These are phyloP conservation scores for Sicyos baderoa DNA, from an alignment of 306 rosid genomes.

Conservation along the genomic window DNA sequence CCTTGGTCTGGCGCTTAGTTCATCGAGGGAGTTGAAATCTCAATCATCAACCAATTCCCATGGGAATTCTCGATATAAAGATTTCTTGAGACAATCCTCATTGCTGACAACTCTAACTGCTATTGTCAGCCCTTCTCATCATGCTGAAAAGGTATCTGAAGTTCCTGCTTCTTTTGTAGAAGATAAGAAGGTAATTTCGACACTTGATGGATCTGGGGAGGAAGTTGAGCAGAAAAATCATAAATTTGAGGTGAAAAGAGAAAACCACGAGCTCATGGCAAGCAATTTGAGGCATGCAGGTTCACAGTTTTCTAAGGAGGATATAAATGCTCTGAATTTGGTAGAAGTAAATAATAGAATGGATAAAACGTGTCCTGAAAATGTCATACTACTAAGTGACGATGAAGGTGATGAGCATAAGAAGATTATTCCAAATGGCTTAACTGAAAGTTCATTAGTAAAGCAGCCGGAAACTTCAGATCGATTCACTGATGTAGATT, in stretches of 20 bases:
- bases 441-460: slow-evolving; percentile 28
- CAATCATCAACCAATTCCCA: slow-evolving; percentile 28
- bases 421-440: slow-evolving; percentile 32
- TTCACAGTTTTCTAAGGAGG: slow-evolving; percentile 47
- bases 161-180: slow-evolving; percentile 26
- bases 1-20: slow-evolving; percentile 82
- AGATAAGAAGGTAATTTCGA: slow-evolving; percentile 20
- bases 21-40: slow-evolving; percentile 38
- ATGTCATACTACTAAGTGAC: slow-evolving; percentile 69
- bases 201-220: slow-evolving; percentile 22
- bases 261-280: slow-evolving; percentile 27
- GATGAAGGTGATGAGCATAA: slow-evolving; percentile 59
- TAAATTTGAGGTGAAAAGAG: slow-evolving; percentile 31
- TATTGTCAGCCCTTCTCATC: slow-evolving; percentile 29
- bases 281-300: slow-evolving; percentile 28
- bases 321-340: slow-evolving; percentile 28
- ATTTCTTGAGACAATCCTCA: slow-evolving; percentile 30
- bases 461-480: slow-evolving; percentile 24
- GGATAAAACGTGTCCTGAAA: slow-evolving; percentile 33
- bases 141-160: slow-evolving; percentile 31
- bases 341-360: slow-evolving; percentile 29
- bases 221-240: slow-evolving; percentile 24
- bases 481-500: slow-evolving; percentile 32
- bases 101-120: slow-evolving; percentile 26
- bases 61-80: slow-evolving; percentile 33